Conservation (phyloP, 179 eudicot genomes). For the Dionaea muscipula region DNA sequence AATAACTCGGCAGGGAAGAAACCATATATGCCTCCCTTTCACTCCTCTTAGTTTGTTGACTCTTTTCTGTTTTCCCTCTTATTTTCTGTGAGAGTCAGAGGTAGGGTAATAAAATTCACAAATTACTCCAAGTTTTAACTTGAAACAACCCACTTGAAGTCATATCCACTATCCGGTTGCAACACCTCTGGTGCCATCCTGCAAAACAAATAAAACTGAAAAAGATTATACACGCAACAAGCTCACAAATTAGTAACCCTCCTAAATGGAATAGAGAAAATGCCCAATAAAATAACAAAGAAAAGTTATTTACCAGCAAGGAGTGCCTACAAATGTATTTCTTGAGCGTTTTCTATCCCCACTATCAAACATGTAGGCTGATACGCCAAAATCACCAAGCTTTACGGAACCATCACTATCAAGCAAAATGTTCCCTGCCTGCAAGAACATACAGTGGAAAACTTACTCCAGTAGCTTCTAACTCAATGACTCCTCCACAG, state of each 20-base stretch:
- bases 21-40: no score
- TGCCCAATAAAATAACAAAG: no score
- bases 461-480: slow-evolving; percentile 1
- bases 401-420: slow-evolving; percentile 73
- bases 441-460: slow-evolving; percentile 17
- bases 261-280: no score
- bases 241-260: neutral
- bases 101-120: no score
- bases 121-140: neutral
- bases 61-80: no score
- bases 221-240: slow-evolving; percentile 5
- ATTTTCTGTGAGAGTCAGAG: no score
- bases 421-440: slow-evolving; percentile 91
- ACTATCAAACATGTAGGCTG: slow-evolving; percentile 94
- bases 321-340: slow-evolving; percentile 99
- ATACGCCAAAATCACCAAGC: slow-evolving; percentile 97
- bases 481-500: neutral
- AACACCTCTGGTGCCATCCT: slow-evolving; percentile 99
- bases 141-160: slow-evolving; percentile 65
- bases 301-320: slow-evolving; percentile 50
- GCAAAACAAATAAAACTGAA: slow-evolving; percentile 13
- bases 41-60: no score
- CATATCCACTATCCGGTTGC: slow-evolving; percentile 92
- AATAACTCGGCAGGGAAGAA: no score
- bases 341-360: slow-evolving; percentile 92